Conservation (phyloP, 257 asterid genomes). For the Echites panduratus region DNA sequence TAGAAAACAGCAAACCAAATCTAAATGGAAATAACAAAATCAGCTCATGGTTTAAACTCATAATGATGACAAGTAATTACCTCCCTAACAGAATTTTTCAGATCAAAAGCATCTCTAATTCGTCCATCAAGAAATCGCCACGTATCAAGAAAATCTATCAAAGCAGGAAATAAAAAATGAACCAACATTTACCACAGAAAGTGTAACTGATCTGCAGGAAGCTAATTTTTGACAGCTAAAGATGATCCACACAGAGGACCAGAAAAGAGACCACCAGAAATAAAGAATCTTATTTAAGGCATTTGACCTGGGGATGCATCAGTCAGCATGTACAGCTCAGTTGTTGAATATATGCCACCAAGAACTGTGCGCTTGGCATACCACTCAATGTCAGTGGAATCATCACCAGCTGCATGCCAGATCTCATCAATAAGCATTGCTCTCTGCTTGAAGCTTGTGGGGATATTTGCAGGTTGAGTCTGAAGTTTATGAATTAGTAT, state of each 20-base stretch:
- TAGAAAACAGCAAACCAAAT: conserved; percentile 15
- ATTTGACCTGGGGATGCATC: conserved; percentile 78
- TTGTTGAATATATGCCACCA: conserved; percentile 79
- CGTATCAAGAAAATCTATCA: conserved; percentile 69
- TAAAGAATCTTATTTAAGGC: neutral
- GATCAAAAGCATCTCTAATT: conserved; percentile 77
- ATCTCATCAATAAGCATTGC: conserved; percentile 93
- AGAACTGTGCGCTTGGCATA: conserved; percentile 77
- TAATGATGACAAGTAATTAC: conserved; percentile 28
- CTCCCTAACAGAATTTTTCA: conserved; percentile 76
- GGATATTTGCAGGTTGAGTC: conserved; percentile 76
- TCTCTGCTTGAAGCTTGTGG: conserved; percentile 87
- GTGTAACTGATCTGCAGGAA: neutral
- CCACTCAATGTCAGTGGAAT: conserved; percentile 67
- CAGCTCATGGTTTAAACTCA: neutral
- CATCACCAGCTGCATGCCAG: conserved; percentile 86
- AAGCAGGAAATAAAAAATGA: conserved; percentile 8
- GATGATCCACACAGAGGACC: neutral
- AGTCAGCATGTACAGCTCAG: conserved; percentile 88
- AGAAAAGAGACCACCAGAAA: neutral
- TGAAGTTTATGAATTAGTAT: conserved; percentile 17
- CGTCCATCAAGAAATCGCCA: conserved; percentile 80
- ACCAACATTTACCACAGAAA: neutral
- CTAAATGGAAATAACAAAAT: neutral
- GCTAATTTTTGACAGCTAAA: neutral